Conservation (phyloP, 805 yeast genomes). For the Candida jianshihensis region DNA sequence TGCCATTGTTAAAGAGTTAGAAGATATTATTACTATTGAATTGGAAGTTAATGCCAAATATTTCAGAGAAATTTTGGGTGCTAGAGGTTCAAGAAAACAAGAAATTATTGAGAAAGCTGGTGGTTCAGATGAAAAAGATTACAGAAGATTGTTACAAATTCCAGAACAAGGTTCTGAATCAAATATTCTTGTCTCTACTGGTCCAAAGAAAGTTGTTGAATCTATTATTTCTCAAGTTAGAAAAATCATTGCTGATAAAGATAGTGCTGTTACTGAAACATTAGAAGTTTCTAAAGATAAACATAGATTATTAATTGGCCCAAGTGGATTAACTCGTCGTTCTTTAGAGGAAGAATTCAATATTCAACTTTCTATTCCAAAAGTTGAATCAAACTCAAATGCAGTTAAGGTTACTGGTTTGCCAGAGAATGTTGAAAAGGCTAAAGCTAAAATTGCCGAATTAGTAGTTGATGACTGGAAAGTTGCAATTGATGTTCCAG, state of each 20-base stretch:
- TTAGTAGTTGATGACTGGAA: constrained; percentile 54
- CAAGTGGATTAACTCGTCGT: constrained; percentile 70
- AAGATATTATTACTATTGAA: constrained; percentile 50
- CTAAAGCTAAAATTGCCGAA: constrained; percentile 53
- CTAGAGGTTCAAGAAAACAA: constrained; percentile 65
- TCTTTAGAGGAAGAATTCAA: constrained; percentile 61
- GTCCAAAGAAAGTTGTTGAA: constrained; percentile 68
- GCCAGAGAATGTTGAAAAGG: constrained; percentile 57
- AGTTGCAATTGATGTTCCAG: constrained; percentile 50
- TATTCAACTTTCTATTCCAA: constrained; percentile 64
- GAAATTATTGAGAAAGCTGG: constrained; percentile 78
- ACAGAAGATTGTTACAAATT: constrained; percentile 52
- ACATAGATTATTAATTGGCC: constrained; percentile 74
- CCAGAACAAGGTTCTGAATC: constrained; percentile 64
- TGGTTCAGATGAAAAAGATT: constrained; percentile 45
- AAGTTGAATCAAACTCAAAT: constrained; percentile 40
- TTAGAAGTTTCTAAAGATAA: constrained; percentile 61
- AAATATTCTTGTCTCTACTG: constrained; percentile 53
- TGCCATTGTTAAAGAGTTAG: constrained; percentile 55
- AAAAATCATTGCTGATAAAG: constrained; percentile 55
- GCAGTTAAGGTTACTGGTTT: constrained; percentile 54
- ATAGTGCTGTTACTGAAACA: constrained; percentile 47
- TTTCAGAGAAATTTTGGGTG: constrained; percentile 73
- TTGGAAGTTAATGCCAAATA: constrained; percentile 67
- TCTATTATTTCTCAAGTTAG: constrained; percentile 57